phyloP scores from a whole-genome alignment of 2,329 filamentous ascomycete species.

The Verticillium isaacii region DNA sequence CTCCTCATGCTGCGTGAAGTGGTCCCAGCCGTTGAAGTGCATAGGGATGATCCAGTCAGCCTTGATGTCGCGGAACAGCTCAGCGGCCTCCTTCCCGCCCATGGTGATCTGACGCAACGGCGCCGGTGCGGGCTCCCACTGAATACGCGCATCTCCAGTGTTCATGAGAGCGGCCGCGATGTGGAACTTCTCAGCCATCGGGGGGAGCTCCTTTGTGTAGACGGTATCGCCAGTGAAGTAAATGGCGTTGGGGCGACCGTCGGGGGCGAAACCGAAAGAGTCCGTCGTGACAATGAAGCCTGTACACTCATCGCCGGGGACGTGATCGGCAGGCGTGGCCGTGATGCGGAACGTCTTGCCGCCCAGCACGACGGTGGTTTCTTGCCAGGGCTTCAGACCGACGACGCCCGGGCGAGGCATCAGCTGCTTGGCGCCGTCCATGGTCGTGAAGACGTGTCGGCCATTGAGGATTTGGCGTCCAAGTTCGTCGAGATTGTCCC shows the following conservation, averaged over 20 bases:
- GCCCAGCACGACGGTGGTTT: slow-evolving; percentile 23
- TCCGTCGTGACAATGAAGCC: slow-evolving; percentile 35
- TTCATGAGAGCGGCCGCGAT: slow-evolving; percentile 34
- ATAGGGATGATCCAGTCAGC: slow-evolving; percentile 39
- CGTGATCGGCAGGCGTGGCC: slow-evolving; percentile 36
- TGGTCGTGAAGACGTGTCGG: slow-evolving; percentile 39
- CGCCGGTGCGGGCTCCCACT: not conserved
- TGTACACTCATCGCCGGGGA: slow-evolving; percentile 37
- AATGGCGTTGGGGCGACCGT: slow-evolving; percentile 37
- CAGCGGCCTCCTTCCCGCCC: slow-evolving; percentile 34
- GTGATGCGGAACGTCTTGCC: slow-evolving; percentile 31
- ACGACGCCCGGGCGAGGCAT: slow-evolving; percentile 33
- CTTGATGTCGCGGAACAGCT: slow-evolving; percentile 30
- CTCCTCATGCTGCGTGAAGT: slow-evolving; percentile 31
- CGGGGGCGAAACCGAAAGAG: slow-evolving; percentile 28
- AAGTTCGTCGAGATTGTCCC: slow-evolving; percentile 41
- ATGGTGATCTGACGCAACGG: slow-evolving; percentile 34
- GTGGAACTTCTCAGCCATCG: slow-evolving; percentile 29
- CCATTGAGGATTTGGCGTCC: slow-evolving; percentile 41
- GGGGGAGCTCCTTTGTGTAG: slow-evolving; percentile 33
- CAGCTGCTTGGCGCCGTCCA: slow-evolving; percentile 38
- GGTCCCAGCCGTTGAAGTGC: slow-evolving; percentile 41
- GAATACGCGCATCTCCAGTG: slow-evolving; percentile 25
- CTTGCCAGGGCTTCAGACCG: slow-evolving; percentile 30
- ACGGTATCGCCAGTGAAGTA: slow-evolving; percentile 46